phyloP scores from a whole-genome alignment of 305 asterid genomes.

The Nicotiana rustica region DNA sequence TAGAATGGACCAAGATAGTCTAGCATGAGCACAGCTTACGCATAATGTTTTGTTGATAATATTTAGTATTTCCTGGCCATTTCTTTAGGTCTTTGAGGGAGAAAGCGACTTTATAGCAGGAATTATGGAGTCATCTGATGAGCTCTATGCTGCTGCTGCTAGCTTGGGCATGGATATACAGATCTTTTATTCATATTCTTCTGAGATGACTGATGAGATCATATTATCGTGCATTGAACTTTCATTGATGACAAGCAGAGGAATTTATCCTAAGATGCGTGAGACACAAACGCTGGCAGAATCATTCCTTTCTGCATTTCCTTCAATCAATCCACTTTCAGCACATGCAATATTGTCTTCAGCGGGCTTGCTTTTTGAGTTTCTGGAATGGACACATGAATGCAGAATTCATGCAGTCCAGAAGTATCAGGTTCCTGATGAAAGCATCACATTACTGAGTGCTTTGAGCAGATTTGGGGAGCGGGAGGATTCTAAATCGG shows the following conservation, averaged over 20 bases:
- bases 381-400: constrained; percentile 67
- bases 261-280: constrained; percentile 71
- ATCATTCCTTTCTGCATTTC: constrained; percentile 87
- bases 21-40: constrained; percentile 19
- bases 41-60: constrained; percentile 37
- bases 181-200: constrained; percentile 80
- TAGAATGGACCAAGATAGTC: constrained; percentile 34
- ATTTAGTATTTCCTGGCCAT: constrained; percentile 40
- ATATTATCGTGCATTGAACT: constrained; percentile 76
- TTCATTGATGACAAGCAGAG: constrained; percentile 58
- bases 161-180: constrained; percentile 90
- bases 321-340: constrained; percentile 93
- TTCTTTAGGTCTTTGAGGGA: constrained; percentile 90
- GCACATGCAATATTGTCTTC: constrained; percentile 94
- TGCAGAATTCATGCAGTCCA: constrained; percentile 63
- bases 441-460: constrained; percentile 71
- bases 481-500: constrained; percentile 91
- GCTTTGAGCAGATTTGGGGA: constrained; percentile 78
- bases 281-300: constrained; percentile 92
- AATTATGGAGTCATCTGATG: constrained; percentile 95
- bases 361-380: constrained; percentile 63
- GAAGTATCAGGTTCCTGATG: constrained; percentile 71
- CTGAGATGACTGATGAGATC: constrained; percentile 86
- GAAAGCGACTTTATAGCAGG: constrained; percentile 67
- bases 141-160: constrained; percentile 96